A percentile compares a stretch with the other conserved stretches of the same genome.
Evolutionary conservation across 768 basidiomycete species (phyloP).

Genomic region (Trametopsis cervina): DNA sequence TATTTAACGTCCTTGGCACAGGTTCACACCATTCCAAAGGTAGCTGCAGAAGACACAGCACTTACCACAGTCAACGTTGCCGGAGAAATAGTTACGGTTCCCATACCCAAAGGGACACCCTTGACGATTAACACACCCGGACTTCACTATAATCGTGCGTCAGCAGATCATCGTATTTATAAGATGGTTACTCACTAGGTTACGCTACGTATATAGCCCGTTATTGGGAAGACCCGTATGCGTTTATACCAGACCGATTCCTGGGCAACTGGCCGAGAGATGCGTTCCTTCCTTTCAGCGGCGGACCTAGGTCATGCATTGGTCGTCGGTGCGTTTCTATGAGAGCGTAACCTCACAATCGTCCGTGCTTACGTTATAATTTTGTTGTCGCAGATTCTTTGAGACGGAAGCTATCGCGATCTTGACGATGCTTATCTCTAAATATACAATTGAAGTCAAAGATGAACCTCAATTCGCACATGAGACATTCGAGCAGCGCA

Average conservation of each 20-base stretch:
- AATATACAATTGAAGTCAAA: conserved; percentile 41
- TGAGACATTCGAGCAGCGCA: conserved; percentile 41
- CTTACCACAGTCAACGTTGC: conserved; percentile 15
- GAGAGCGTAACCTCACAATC: not conserved
- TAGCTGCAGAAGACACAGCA: conserved; percentile 18
- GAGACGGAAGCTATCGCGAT: conserved; percentile 47
- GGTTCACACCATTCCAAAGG: conserved; percentile 14
- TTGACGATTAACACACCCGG: conserved; percentile 16
- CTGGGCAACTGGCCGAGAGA: conserved; percentile 47
- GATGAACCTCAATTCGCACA: conserved; percentile 42
- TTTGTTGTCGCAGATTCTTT: conserved; percentile 26
- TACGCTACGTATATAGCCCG: conserved; percentile 23
- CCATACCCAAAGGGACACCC: conserved; percentile 18
- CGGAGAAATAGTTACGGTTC: conserved; percentile 17
- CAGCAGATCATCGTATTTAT: not conserved
- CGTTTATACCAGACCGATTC: conserved; percentile 38
- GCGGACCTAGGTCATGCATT: conserved; percentile 39
- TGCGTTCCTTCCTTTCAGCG: conserved; percentile 48
- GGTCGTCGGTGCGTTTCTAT: conserved; percentile 31
- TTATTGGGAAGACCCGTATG: conserved; percentile 32
- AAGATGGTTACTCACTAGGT: not conserved
- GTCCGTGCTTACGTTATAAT: conserved; percentile 16
- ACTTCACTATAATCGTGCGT: conserved; percentile 26
- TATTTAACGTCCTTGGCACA: not conserved
- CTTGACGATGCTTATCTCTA: conserved; percentile 40